Evolutionary conservation across 345 rosid genomes (phyloP).

Genomic region (Eucalyptus rudis): DNA sequence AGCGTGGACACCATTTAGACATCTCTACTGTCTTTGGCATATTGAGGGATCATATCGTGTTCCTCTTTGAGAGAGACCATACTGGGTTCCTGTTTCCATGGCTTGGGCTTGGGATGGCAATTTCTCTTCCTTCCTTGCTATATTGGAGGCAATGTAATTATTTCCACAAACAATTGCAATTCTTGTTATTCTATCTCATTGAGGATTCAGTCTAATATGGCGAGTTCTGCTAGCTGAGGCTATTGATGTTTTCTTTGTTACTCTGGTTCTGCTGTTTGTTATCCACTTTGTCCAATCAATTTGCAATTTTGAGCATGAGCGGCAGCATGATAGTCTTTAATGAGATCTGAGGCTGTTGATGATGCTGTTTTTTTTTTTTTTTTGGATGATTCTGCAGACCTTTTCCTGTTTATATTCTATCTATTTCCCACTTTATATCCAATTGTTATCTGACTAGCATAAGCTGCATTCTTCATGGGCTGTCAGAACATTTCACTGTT

Average conservation of each 20-base stretch:
- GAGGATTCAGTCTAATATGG: not conserved
- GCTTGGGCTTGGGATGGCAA: not conserved
- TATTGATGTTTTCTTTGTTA: not conserved
- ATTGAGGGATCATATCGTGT: not conserved
- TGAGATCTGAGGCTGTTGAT: not conserved
- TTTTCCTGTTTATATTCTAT: not conserved
- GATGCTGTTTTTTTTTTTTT: not conserved
- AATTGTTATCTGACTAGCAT: not conserved
- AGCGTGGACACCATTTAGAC: not conserved
- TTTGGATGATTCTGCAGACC: not conserved
- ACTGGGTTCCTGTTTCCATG: not conserved
- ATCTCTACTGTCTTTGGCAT: not conserved
- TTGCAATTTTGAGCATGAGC: not conserved
- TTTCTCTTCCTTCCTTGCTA: not conserved
- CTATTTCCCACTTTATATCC: not conserved
- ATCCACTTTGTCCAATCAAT: not conserved
- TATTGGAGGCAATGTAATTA: not conserved
- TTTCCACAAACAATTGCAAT: not conserved
- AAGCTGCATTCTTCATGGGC: not conserved
- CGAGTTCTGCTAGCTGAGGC: not conserved
- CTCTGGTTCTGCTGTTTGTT: not conserved
- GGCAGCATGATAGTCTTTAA: not conserved
- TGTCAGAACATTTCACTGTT: not conserved
- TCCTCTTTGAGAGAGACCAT: not conserved
- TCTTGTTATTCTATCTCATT: not conserved